Conservation (phyloP, 2,329 filamentous ascomycete genomes). For the Xylariaceae sp. region DNA sequence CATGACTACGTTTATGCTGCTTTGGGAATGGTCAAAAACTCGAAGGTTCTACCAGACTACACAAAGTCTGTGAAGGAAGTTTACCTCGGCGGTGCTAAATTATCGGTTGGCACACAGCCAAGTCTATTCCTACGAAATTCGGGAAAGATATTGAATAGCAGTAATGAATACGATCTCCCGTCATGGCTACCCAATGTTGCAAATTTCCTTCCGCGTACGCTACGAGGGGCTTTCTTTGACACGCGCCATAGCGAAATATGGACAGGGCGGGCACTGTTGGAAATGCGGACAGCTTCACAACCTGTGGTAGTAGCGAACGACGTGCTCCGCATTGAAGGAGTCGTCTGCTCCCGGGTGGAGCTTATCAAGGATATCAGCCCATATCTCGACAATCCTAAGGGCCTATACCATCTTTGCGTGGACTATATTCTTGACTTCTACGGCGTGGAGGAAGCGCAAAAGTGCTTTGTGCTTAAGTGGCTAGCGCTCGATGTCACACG, state of each 20-base stretch:
- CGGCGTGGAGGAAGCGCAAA: too few relatives aligned
- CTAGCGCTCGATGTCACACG: too few relatives aligned
- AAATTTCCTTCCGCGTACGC: too few relatives aligned
- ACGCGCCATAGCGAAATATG: not conserved
- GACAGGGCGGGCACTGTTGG: not conserved
- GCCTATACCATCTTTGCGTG: too few relatives aligned
- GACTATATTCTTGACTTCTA: too few relatives aligned
- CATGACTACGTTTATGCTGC: not conserved
- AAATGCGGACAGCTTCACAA: not conserved
- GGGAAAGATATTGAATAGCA: not conserved
- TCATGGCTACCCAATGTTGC: not conserved
- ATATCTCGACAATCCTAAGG: too few relatives aligned
- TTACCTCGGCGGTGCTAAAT: not conserved
- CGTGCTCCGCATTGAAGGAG: not conserved
- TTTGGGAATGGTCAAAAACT: not conserved
- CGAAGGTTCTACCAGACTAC: not conserved
- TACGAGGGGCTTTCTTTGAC: not conserved
- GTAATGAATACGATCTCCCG: not conserved
- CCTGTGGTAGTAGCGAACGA: not conserved
- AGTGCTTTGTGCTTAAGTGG: too few relatives aligned
- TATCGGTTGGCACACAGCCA: not conserved
- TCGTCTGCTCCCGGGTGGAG: not conserved
- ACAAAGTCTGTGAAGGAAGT: not conserved
- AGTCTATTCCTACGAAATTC: not conserved
- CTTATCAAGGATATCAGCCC: not conserved